Evolutionary conservation across 768 basidiomycete genomes (phyloP).

Genomic region (Russula ochroleuca): DNA sequence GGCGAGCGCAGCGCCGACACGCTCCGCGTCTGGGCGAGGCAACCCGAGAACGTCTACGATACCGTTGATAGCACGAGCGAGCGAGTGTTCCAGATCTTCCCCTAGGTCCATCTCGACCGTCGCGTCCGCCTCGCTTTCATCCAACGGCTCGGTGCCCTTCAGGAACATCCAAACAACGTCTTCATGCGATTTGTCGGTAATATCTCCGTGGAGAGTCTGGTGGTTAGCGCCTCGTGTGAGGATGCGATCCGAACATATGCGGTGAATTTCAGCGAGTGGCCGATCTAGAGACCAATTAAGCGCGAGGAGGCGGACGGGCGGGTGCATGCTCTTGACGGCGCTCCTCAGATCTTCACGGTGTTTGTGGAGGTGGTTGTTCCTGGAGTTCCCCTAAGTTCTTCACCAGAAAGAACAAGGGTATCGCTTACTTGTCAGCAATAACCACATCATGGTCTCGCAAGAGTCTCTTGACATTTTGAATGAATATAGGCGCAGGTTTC

Average conservation of each 20-base stretch:
- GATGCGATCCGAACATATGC: conserved; percentile 76
- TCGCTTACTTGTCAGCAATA: conserved; percentile 68
- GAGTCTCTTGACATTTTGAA: conserved; percentile 63
- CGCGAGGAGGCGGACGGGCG: conserved; percentile 71
- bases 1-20: conserved; percentile 50
- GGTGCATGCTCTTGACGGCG: conserved; percentile 40
- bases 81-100: conserved; percentile 50
- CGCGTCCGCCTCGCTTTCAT: conserved; percentile 58
- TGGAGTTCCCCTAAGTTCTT: conserved; percentile 30
- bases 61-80: conserved; percentile 56
- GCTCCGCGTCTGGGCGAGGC: conserved; percentile 48
- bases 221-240: conserved; percentile 75
- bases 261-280: conserved; percentile 30
- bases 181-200: conserved; percentile 56
- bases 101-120: conserved; percentile 62
- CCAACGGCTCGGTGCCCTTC: conserved; percentile 54
- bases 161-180: conserved; percentile 82
- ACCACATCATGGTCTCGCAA: conserved; percentile 70
- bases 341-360: conserved; percentile 49
- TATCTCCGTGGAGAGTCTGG: conserved; percentile 68
- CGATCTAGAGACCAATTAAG: conserved; percentile 5
- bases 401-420: neutral
- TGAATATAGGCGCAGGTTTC: conserved; percentile 51
- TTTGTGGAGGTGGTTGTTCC: conserved; percentile 57
- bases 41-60: conserved; percentile 54